phyloP scores from a whole-genome alignment of 129 eudicot genomes.

The Flaveria robusta region DNA sequence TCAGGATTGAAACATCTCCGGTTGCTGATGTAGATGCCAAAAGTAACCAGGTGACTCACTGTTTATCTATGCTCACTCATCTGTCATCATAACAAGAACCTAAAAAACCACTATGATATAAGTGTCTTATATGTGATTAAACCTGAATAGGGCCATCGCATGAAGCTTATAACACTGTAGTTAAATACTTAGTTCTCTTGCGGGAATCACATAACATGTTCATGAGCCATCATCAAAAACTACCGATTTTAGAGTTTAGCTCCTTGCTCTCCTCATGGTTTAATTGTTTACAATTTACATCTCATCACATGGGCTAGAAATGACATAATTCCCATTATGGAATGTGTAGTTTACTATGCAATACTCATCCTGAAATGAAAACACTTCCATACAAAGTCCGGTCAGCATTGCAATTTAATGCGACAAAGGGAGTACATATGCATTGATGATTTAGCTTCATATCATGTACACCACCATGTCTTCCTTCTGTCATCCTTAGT shows the following conservation, averaged over 20 bases:
- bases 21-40: constrained; percentile 58
- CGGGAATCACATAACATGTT: background rate
- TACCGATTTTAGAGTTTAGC: too few species aligned
- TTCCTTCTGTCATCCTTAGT: background rate
- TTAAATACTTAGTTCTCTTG: background rate
- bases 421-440: background rate
- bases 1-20: constrained; percentile 55
- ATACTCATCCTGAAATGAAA: constrained; percentile 10
- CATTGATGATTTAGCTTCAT: too few species aligned
- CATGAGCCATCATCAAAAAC: background rate
- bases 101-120: too few species aligned
- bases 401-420: constrained; percentile 1
- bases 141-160: background rate
- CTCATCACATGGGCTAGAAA: constrained; percentile 14
- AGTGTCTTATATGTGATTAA: background rate
- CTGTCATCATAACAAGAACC: constrained; percentile 13
- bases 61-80: background rate
- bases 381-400: background rate
- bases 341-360: background rate
- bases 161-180: too few species aligned
- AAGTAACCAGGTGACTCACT: constrained; percentile 62
- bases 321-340: background rate
- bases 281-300: background rate
- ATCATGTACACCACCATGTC: too few species aligned
- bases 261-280: too few species aligned